Conservation (phyloP, 2,329 filamentous ascomycete species). For the Trichocomaceae sp. region DNA sequence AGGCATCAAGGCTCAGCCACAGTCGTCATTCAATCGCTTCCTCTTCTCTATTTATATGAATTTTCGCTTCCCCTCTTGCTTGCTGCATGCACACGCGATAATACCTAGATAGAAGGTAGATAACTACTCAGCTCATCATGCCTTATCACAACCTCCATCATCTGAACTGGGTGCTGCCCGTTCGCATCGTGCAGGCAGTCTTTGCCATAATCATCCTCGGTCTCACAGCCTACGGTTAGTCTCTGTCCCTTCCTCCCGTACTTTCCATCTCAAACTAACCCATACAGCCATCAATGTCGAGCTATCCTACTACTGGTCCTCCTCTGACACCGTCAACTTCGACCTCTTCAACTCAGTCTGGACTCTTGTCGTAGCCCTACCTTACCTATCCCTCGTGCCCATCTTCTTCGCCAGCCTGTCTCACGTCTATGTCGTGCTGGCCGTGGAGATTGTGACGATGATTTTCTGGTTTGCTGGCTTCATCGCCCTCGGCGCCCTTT, state of each 20-base stretch:
- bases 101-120: neutral
- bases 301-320: constrained; percentile 34
- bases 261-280: neutral
- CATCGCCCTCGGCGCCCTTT: constrained; percentile 63
- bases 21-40: constrained; percentile 1
- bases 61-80: too few relatives aligned
- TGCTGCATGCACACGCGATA: neutral
- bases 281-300: constrained; percentile 51
- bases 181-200: constrained; percentile 61
- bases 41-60: neutral
- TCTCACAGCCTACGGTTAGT: constrained; percentile 62
- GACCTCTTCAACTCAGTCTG: constrained; percentile 73
- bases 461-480: constrained; percentile 89
- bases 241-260: neutral
- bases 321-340: constrained; percentile 61
- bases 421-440: constrained; percentile 60
- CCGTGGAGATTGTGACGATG: constrained; percentile 64
- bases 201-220: constrained; percentile 70
- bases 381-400: constrained; percentile 64
- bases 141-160: constrained; percentile 10
- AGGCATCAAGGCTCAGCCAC: constrained; percentile 2
- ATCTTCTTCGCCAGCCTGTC: constrained; percentile 55
- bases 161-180: constrained; percentile 32
- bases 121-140: neutral
- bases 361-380: constrained; percentile 61